Conservation (phyloP, 495 filamentous ascomycete species). For the Aspergillus olivimuriae region DNA sequence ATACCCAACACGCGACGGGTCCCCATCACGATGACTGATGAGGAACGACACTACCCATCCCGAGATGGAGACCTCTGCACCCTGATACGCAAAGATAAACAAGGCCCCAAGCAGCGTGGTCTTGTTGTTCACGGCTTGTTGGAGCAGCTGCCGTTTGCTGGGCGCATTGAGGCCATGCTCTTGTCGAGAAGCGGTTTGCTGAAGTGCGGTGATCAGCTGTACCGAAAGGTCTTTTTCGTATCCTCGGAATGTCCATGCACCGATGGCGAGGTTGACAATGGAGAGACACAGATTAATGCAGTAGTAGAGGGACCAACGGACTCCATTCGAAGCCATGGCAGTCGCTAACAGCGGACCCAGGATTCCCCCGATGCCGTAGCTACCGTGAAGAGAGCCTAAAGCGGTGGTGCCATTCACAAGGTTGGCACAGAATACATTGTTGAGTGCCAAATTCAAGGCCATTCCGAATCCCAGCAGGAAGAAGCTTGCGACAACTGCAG, state of each 20-base stretch:
- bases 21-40: slow-evolving; percentile 59
- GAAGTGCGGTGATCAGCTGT: too few species aligned
- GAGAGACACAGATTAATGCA: slow-evolving; percentile 30
- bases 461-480: slow-evolving; percentile 62
- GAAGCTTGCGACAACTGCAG: slow-evolving; percentile 56
- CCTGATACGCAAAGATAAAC: slow-evolving; percentile 80
- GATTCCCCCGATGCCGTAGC: slow-evolving; percentile 68
- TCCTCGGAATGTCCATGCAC: slow-evolving; percentile 55
- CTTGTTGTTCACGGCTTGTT: slow-evolving; percentile 46
- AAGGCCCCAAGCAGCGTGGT: slow-evolving; percentile 63
- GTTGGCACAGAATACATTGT: slow-evolving; percentile 70
- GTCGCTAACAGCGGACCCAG: slow-evolving; percentile 67
- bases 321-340: slow-evolving; percentile 35
- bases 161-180: too few species aligned
- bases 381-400: slow-evolving; percentile 59
- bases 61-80: slow-evolving; percentile 69
- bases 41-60: slow-evolving; percentile 81
- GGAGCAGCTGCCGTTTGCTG: too few species aligned
- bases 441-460: slow-evolving; percentile 61
- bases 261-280: slow-evolving; percentile 40
- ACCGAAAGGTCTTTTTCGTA: too few species aligned
- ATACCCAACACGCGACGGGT: slow-evolving; percentile 64
- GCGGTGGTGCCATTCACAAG: slow-evolving; percentile 56
- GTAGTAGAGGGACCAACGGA: slow-evolving; percentile 30
- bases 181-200: too few species aligned